Evolutionary conservation across 768 basidiomycete species (phyloP), one percentile per base, ranked within the genome.

Genomic region (Boletus coccyginus): DNA sequence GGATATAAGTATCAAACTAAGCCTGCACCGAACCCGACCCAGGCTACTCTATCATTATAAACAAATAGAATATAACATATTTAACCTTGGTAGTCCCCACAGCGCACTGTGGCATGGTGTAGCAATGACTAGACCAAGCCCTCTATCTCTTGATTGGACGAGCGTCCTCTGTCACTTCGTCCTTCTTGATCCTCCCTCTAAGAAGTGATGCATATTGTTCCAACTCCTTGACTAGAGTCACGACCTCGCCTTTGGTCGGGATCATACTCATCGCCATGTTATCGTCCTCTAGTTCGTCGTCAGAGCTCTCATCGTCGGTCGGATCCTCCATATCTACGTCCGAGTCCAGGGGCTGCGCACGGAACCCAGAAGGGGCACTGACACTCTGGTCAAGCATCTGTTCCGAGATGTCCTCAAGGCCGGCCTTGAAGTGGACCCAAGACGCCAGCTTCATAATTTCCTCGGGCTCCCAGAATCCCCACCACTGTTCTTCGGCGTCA

Each of bases 391-490:
- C 29, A 16, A 51, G 41, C 29, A 50, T 75, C 14, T 48, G 47
- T 32, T 53, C 51, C 11, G 42, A 32, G 5, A 27, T n/a, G 29
- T 60, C 59, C 53, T 76, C 70, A 21, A 83, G 65, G 17, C 71
- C 76, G 48, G 77, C 73, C 66, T 80, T 81, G 62, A 77, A 73
- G 41, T 76, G 73, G 33, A 90, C 72, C 87, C 87, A 92, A 49
- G 84, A 78, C 3, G 83, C 82, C 21, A 91, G 69, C 65, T 82
- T 85, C 50, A 70, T 65, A 55, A 92, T 84, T 56, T 91, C 88
- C 38, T 73, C 73, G 1, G 84, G 81, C 10, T 87, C 77, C 74
- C 78, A 81, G 70, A 92, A 85, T 13, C 79, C 87, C 87, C 89
- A 91, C 90, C 90, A 92, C n/a, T 73, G 74, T 51, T 84, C 80